Evolutionary conservation across 306 rosid species (phyloP), one percentile per base, ranked within the genome.

Genomic region (Rosa rugosa): DNA sequence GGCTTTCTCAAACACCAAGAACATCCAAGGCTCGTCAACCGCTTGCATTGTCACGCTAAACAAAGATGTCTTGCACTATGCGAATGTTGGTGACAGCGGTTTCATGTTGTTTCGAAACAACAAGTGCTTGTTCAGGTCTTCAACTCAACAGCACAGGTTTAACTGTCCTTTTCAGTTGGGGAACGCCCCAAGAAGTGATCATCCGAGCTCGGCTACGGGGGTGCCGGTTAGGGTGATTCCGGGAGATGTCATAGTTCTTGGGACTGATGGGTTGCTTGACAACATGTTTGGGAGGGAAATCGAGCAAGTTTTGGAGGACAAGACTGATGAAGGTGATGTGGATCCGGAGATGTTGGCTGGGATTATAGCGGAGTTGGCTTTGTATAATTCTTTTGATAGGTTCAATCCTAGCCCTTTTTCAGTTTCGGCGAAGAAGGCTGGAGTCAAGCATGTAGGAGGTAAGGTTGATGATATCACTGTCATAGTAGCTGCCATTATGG

Each of bases 61-160:
- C 51, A 14, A 62, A 25, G 18, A 54, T 11, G 45, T 57, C 10
- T 47, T 79, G 47, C 66, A 47, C 6, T 54, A 49, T 11, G 60
- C 45, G 1, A 79, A 71, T 5, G 82, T 79, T 4, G 82, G 77
- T 31, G 71, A 79, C 50, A 79, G 71, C 34, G 82, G 77, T 11
- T 71, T 79, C 45, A 57, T 79, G 47, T 64, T 79, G 44, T 79
- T 79, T 60, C 45, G 77, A 49, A 40, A 60, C 60, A 67, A 65
- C 3, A n/a, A 34, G 50, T 45, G 2, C 27, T 2, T 34, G 25
- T 60, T 17, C 57, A 25, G 51, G 3, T 76, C 79, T 3, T 5
- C 2, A 0, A 18, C 13, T 5, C 79, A 64, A 34, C 79, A 64
- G 17, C 72, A 18, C 6, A 1, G 38, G 16, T 79, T 62, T 41